Evolutionary conservation across 257 asterid genomes (phyloP).

Genomic region (Oldenlandia corymbosa): DNA sequence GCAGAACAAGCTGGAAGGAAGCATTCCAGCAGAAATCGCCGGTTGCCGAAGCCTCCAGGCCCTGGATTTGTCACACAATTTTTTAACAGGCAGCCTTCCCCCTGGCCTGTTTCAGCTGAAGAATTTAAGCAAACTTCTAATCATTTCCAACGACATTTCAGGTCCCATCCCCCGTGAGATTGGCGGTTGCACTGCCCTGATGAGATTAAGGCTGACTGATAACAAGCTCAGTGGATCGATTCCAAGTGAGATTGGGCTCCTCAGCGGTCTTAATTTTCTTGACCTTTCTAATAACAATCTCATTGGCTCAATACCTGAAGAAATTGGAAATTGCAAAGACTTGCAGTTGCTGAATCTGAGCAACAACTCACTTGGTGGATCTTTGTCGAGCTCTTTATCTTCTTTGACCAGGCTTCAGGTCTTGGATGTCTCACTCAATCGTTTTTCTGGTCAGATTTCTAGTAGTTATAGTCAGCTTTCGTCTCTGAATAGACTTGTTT

Average conservation of each 20-base stretch:
- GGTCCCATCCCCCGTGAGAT: constrained; percentile 65
- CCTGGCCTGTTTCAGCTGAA: constrained; percentile 48
- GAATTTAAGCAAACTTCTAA: constrained; percentile 60
- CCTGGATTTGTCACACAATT: constrained; percentile 61
- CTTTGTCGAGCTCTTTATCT: constrained; percentile 48
- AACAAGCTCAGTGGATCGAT: constrained; percentile 58
- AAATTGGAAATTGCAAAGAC: constrained; percentile 54
- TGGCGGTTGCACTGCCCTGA: constrained; percentile 53
- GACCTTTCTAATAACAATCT: constrained; percentile 56
- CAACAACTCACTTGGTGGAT: constrained; percentile 50
- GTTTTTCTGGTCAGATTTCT: constrained; percentile 48
- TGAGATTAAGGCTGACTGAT: constrained; percentile 49
- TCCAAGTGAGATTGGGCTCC: constrained; percentile 50
- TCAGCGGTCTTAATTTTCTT: constrained; percentile 55
- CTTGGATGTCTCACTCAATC: constrained; percentile 56
- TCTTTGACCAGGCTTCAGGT: constrained; percentile 48
- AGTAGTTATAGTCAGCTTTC: constrained; percentile 44
- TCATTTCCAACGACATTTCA: constrained; percentile 56
- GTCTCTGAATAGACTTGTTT: constrained; percentile 48
- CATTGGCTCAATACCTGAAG: constrained; percentile 53
- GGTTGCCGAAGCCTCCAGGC: constrained; percentile 69
- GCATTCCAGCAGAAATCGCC: constrained; percentile 49
- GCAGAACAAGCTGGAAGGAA: constrained; percentile 75
- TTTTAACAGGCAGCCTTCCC: constrained; percentile 57
- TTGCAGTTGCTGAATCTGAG: constrained; percentile 61